Evolutionary conservation across 495 filamentous ascomycete species (phyloP).

Genomic region (Evernia prunastri): DNA sequence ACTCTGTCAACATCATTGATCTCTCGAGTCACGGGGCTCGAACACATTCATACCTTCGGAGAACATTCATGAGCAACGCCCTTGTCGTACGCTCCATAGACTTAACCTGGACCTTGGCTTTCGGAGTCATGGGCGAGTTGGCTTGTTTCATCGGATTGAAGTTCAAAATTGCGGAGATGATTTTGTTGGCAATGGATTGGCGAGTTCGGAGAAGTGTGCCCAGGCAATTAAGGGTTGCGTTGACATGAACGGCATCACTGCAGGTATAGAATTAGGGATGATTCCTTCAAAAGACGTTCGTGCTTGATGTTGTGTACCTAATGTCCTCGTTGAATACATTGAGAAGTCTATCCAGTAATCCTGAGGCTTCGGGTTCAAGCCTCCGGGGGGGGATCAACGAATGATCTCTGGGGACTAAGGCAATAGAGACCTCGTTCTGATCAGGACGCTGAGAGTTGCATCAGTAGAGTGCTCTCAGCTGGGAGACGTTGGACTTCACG

Average conservation of each 20-base stretch:
- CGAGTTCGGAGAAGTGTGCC: slow-evolving; percentile 73
- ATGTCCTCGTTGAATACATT: slow-evolving; percentile 76
- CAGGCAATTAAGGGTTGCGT: slow-evolving; percentile 85
- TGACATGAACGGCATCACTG: slow-evolving; percentile 84
- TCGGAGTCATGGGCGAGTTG: slow-evolving; percentile 67
- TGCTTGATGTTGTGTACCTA: slow-evolving; percentile 47
- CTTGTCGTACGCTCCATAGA: slow-evolving; percentile 92
- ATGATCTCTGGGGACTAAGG: slow-evolving; percentile 78
- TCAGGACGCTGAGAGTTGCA: slow-evolving; percentile 57
- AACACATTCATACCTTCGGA: slow-evolving; percentile 55
- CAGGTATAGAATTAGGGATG: slow-evolving; percentile 20
- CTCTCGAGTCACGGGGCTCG: not conserved
- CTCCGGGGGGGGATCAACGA: slow-evolving; percentile 65
- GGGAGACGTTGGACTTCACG: slow-evolving; percentile 26
- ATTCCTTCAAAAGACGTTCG: slow-evolving; percentile 11
- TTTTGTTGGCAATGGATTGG: slow-evolving; percentile 73
- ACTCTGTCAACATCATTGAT: slow-evolving; percentile 17
- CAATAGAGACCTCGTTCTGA: slow-evolving; percentile 79
- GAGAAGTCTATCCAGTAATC: slow-evolving; percentile 84
- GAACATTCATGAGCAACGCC: slow-evolving; percentile 69
- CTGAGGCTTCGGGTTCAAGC: slow-evolving; percentile 85
- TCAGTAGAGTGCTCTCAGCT: slow-evolving; percentile 28
- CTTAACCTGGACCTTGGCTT: slow-evolving; percentile 71
- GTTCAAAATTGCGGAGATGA: slow-evolving; percentile 73
- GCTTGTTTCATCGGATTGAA: slow-evolving; percentile 85